Evolutionary conservation across 148 eudicot species (phyloP).

Genomic region (Agrostemma githago): DNA sequence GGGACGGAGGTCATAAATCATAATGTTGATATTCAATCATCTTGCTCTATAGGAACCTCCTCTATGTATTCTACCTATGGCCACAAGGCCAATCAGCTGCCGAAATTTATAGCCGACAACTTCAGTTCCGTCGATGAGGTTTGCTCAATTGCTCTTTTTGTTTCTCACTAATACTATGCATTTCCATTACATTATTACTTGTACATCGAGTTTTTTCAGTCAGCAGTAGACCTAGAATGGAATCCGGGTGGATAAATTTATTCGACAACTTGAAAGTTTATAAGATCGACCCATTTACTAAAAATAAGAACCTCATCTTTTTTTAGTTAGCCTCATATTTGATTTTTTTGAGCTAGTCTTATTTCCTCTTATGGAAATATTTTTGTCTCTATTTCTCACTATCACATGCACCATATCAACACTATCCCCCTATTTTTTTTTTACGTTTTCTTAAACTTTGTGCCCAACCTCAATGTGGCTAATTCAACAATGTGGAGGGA

Average conservation of each 20-base stretch:
- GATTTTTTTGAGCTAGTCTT: no score
- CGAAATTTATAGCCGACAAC: constrained; percentile 61
- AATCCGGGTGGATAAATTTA: background rate
- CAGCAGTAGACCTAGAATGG: background rate
- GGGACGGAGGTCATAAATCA: background rate
- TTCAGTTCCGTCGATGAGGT: constrained; percentile 76
- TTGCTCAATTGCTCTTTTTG: constrained; percentile 1
- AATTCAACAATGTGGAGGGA: no score
- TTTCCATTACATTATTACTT: background rate
- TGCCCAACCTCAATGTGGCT: no score
- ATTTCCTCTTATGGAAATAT: no score
- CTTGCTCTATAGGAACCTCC: constrained; percentile 44
- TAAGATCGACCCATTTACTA: no score
- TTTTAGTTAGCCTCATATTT: no score
- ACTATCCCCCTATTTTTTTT: no score
- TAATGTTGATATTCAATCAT: constrained; percentile 20
- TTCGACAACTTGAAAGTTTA: background rate
- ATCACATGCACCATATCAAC: no score
- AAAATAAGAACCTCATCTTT: no score
- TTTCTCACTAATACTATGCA: background rate
- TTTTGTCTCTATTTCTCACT: no score
- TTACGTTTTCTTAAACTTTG: no score
- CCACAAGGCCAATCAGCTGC: constrained; percentile 32
- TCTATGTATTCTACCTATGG: constrained; percentile 30
- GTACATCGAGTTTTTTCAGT: background rate